phyloP scores from a whole-genome alignment of 139 green algal species.

The Picochlorum sp. region DNA sequence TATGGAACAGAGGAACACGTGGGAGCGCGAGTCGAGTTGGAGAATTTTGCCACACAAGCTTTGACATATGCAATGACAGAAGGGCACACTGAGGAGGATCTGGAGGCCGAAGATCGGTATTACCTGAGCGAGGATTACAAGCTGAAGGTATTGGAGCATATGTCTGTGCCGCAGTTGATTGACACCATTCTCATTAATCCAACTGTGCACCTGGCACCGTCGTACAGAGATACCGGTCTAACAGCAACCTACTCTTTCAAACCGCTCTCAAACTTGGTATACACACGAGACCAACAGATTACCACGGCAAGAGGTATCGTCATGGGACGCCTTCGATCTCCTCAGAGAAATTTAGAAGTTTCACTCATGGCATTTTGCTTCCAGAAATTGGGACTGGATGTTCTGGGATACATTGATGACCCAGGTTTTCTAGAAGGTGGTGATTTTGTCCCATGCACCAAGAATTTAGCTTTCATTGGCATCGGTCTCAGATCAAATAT shows the following conservation, averaged over 20 bases:
- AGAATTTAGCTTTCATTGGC: slow-evolving; percentile 68
- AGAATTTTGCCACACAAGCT: slow-evolving; percentile 72
- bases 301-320: slow-evolving; percentile 83
- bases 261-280: slow-evolving; percentile 89
- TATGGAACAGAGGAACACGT: slow-evolving; percentile 68
- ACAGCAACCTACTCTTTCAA: slow-evolving; percentile 80
- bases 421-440: slow-evolving; percentile 87
- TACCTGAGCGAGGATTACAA: slow-evolving; percentile 85
- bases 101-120: slow-evolving; percentile 55
- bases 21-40: slow-evolving; percentile 72
- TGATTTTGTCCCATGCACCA: slow-evolving; percentile 81
- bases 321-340: slow-evolving; percentile 72
- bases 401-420: slow-evolving; percentile 63
- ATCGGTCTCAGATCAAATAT: slow-evolving; percentile 87
- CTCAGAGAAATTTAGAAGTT: slow-evolving; percentile 76
- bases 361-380: slow-evolving; percentile 85
- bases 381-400: slow-evolving; percentile 71
- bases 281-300: slow-evolving; percentile 91
- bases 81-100: slow-evolving; percentile 32
- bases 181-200: slow-evolving; percentile 88
- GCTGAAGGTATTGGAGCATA: slow-evolving; percentile 61
- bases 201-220: slow-evolving; percentile 61
- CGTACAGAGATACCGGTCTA: slow-evolving; percentile 51
- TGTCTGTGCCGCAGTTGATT: slow-evolving; percentile 81
- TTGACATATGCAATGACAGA: slow-evolving; percentile 43